Evolutionary conservation across 352 stramenopile genomes (phyloP), one percentile per base, ranked within the genome.

Genomic region (Phytophthora megakarya): DNA sequence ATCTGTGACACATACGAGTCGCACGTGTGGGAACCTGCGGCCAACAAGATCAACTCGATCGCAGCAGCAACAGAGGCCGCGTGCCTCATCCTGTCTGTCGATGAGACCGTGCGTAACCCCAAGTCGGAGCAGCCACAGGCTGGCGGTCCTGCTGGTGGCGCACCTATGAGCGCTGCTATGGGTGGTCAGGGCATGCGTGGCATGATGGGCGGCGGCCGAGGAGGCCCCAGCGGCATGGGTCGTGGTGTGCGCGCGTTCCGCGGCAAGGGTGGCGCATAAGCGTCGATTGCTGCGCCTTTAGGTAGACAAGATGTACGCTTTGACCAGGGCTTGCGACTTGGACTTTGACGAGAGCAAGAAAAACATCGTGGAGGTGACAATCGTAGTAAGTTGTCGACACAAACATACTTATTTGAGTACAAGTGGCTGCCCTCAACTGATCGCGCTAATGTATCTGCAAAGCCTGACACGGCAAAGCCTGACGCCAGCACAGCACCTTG

Each of bases 81-180:
- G 9, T 99, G 96, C 78, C 90, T 99, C 45, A 99, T 99, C 72
- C 81, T 99, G 28, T 98, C 87, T 39, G 98, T 99, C 65, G 98
- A 99, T 74, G 97, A 99, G 81, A 99, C 98, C 25, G 96, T 99
- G 61, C 95, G 97, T 66, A 99, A 99, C 77, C 97, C 97, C 16
- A 94, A 95, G 74, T 98, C 93, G 65, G 91, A 99, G 78, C 93
- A 99, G 90, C 95, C 72, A 65, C 84, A 86, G 61, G 88, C 65
- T 42, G 78, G 73, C 6, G 68, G 68, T 23, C 74, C 80, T 46
- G 69, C 65, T 40, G 72, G 70, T 26, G 77, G 85, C 25, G 70
- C 78, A 13, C 92, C 92, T 10, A 92, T 97, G 74, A 97, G 86
- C 62, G 82, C 86, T 16, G 93, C 91, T 32, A 98, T 98, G 90